Base-by-base conservation (phyloP, 768 basidiomycete species). In the Guyanaporus albipodus region DNA sequence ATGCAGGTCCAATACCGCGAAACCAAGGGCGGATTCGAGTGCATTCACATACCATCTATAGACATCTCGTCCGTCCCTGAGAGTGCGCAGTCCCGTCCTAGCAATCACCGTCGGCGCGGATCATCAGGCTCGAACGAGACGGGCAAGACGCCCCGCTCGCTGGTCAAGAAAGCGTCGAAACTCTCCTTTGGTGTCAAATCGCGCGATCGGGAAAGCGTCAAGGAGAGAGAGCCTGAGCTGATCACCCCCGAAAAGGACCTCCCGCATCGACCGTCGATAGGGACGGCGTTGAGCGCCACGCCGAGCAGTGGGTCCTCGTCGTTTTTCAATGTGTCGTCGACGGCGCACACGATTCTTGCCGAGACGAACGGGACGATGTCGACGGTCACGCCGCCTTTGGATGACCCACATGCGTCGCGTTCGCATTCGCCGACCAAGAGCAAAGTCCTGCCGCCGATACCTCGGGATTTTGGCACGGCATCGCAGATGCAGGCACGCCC, bases 1-100 rank as follows among this genome's bases (percentile, higher is more conserved):
- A 91, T 98, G 82, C 92, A 94, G 53, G 87, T 99, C 26, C 91
- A 92, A 66, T 92, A 96, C 63, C 80, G 91, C 32, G 88, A 92
- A 64, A 91, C 80, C 55, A 89, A 85, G 68, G 74, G 82, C 47
- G 96, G 95, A 3, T 98, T 91, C 64, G 95, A 99, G 65, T 99
- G 96, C 70, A 88, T 95, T 19, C 92, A 99, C 64, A 68, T 89
- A 24, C 95, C 95, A 0, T 93, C 91, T 23, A 97, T 98, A 65
- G 93, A 96, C 61, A 69, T 97, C 9, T 76, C 86, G 4, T 86
- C 90, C 12, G 74, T 95, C 11, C 77, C 80, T 9, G 64, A 61
- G 52, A 53, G 56, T 68, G 46, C 72, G 64, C 59, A 60, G 12
- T 53, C 62, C 2, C 61, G 61, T 10, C 60, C 57, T 36, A 66